phyloP scores from a whole-genome alignment of 108 stramenopile species.

The Nannochloropsis gaditana region DNA sequence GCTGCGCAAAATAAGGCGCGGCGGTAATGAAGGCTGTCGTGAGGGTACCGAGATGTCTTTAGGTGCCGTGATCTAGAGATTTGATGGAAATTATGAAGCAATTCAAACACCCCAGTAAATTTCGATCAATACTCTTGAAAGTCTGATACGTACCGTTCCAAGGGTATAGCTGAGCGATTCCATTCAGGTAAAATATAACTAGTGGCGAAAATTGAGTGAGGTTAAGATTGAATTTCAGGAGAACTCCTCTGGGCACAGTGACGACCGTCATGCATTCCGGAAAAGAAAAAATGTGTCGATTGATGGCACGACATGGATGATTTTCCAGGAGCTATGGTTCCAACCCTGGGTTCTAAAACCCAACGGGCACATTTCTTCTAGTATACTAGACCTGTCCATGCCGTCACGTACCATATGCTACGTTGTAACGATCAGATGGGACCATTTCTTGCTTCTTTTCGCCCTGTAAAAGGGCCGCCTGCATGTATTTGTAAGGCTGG shows the following conservation, averaged over 20 bases:
- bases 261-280: not conserved
- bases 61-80: too few relatives aligned
- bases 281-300: not conserved
- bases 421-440: not conserved
- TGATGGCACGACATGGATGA: not conserved
- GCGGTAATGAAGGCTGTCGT: conserved; percentile 52
- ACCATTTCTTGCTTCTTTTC: not conserved
- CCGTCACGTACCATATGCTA: conserved; percentile 4
- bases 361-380: not conserved
- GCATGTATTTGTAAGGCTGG: not conserved
- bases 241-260: not conserved
- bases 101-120: too few relatives aligned
- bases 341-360: not conserved
- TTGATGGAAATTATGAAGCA: too few relatives aligned
- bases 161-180: not conserved
- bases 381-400: not conserved
- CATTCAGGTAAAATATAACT: conserved; percentile 8
- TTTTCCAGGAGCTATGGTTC: not conserved
- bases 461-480: not conserved
- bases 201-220: not conserved
- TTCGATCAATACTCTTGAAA: not conserved
- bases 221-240: not conserved
- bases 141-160: conserved; percentile 26
- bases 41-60: too few relatives aligned
- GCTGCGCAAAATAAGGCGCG: conserved; percentile 37